These are phyloP conservation scores for Penicillium goetzii DNA, from an alignment of 495 filamentous ascomycete species.

Conservation along the genomic window DNA sequence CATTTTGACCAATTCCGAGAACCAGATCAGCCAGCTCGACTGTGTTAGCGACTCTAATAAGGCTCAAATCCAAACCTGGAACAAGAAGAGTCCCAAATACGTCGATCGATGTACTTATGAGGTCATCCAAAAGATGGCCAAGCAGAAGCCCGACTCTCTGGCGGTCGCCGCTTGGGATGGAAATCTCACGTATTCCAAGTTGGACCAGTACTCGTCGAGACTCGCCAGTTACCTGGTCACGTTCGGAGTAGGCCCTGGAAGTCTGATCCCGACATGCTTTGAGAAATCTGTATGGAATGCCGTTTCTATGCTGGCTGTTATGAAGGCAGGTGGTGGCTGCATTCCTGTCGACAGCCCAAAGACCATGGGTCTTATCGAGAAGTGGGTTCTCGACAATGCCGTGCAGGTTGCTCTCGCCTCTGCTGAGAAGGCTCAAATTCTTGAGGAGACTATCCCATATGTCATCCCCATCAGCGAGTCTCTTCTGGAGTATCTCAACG, in stretches of 20 bases:
- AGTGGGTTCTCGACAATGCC: constrained; percentile 43
- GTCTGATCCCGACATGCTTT: constrained; percentile 43
- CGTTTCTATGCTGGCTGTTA: constrained; percentile 45
- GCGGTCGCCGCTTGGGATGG: constrained; percentile 57
- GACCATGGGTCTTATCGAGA: constrained; percentile 33
- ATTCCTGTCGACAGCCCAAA: constrained; percentile 40
- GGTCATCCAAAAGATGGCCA: constrained; percentile 43
- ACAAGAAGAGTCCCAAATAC: constrained; percentile 39
- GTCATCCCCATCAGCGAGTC: constrained; percentile 45
- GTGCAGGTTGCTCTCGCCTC: constrained; percentile 51
- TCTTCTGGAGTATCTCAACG: constrained; percentile 43
- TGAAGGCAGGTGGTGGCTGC: constrained; percentile 51
- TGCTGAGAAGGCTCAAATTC: constrained; percentile 38
- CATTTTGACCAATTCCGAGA: constrained; percentile 40
- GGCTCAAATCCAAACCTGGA: constrained; percentile 49
- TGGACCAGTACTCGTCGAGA: constrained; percentile 49
- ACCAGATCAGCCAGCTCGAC: constrained; percentile 42
- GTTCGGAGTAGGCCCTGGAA: constrained; percentile 45
- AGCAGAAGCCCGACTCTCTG: constrained; percentile 37
- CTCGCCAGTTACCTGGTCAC: constrained; percentile 49
- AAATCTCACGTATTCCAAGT: constrained; percentile 51
- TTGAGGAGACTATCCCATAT: constrained; percentile 43
- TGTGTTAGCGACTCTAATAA: constrained; percentile 42
- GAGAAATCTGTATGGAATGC: constrained; percentile 47
- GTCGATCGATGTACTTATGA: constrained; percentile 50